These are phyloP conservation scores for Hygrophorus russula DNA, from an alignment of 768 basidiomycete species.

Conservation along the genomic window DNA sequence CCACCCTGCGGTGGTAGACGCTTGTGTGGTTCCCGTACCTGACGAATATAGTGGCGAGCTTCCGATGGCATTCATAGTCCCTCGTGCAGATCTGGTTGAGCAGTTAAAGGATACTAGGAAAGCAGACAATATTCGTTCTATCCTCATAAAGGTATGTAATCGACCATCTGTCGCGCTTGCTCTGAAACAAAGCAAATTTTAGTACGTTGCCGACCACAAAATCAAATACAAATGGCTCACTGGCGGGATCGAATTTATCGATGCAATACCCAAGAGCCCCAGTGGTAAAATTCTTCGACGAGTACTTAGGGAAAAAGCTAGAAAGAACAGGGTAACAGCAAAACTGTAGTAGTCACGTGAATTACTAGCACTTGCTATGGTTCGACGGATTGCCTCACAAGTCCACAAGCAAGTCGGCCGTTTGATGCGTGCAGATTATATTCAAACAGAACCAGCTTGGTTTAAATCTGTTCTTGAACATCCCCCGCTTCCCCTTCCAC, in stretches of 20 bases:
- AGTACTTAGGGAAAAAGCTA: constrained; percentile 41
- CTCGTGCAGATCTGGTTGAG: constrained; percentile 28
- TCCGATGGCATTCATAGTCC: constrained; percentile 60
- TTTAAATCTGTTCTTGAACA: constrained; percentile 75
- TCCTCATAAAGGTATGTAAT: constrained; percentile 4
- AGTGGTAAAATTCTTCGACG: constrained; percentile 51
- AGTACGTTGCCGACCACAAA: constrained; percentile 48
- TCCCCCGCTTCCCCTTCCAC: constrained; percentile 80
- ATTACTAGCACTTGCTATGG: constrained; percentile 31
- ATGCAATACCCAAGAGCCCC: constrained; percentile 49
- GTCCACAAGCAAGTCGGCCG: constrained; percentile 84
- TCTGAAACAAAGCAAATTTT: not conserved
- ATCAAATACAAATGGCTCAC: constrained; percentile 46
- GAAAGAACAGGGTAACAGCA: constrained; percentile 4
- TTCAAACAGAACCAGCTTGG: constrained; percentile 68
- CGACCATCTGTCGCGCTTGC: not conserved
- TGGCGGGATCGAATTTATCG: constrained; percentile 41
- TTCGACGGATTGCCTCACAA: constrained; percentile 72
- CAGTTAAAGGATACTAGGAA: constrained; percentile 23
- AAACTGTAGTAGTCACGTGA: not conserved
- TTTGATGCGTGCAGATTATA: constrained; percentile 53
- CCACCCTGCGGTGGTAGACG: constrained; percentile 50
- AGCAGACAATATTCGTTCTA: constrained; percentile 9
- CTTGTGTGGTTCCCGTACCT: constrained; percentile 53
- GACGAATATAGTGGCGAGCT: constrained; percentile 73